Base-by-base conservation (phyloP, 352 stramenopile species). In the Pythium pyrilobum region DNA sequence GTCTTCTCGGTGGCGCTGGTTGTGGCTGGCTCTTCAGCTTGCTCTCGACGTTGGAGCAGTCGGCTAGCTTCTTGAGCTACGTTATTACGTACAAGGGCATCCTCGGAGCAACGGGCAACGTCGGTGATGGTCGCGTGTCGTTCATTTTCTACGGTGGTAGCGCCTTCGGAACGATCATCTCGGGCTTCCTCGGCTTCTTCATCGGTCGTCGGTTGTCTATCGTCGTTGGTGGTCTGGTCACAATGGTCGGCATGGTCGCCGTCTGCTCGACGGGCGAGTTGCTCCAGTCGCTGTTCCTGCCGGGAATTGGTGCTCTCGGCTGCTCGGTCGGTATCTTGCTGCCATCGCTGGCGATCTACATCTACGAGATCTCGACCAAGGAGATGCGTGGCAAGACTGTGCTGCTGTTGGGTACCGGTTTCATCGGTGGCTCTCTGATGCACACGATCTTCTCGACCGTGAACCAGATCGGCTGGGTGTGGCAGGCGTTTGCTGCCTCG, bases 381-480 rank as follows among this genome's bases (percentile, higher is more conserved):
- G 81, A 92, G 32, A 92, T 92, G 81, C 81, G 83, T 39, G 74
- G 79, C 50, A 92, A 92, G 64, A 76, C 79, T 32, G 49, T 94
- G 51, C 61, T 94, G 39, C 66, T 90, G 46, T 63, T 94, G 0
- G 82, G 78, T 15, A 62, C 81, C 56, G 78, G 80, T 20, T 90
- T 91, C 25, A 68, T 87, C 47, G 49, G 81, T 2, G 82, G 82
- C 27, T 77, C 84, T 7, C 53, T 87, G 29, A 69, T 72, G 12
- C 71, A 69, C 16, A 67, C 78, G 29, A 90, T 70, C 69, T 89
- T 89, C 47, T 83, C 77, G 15, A 77, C 67, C n/a, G 85, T 74
- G 32, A 81, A 73, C 49, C 74, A 81, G 29, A 68, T 93, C 4
- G 82, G 82, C 39, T 93, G 82, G 82, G 73, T 91, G 25, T 93